phyloP scores from a whole-genome alignment of 768 basidiomycete genomes.

The Nevesoporus exiguus region DNA sequence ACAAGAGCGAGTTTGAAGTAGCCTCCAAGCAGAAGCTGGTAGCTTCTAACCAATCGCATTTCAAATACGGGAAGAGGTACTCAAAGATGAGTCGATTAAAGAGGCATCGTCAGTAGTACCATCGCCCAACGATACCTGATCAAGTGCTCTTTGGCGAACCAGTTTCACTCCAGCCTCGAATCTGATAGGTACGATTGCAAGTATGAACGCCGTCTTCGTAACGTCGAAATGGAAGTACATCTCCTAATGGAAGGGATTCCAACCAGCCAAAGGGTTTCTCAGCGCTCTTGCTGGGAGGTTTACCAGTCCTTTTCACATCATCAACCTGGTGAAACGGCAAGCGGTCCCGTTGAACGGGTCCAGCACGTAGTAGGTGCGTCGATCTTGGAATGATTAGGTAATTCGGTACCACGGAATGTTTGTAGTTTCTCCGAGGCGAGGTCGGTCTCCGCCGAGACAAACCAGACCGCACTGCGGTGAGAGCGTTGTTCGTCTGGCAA shows the following conservation, averaged over 20 bases:
- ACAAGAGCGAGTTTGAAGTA: not conserved
- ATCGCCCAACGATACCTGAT: not conserved
- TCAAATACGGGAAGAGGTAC: not conserved
- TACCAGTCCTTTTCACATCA: constrained; percentile 9
- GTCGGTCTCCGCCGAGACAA: constrained; percentile 18
- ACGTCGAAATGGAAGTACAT: constrained; percentile 13
- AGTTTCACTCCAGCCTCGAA: too few species aligned
- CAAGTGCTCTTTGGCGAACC: too few species aligned
- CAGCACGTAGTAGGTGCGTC: constrained; percentile 4
- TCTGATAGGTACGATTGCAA: too few species aligned
- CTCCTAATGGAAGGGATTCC: not conserved
- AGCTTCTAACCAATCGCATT: not conserved
- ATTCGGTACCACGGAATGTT: constrained; percentile 14
- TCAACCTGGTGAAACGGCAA: constrained; percentile 1
- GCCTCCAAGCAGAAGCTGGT: not conserved
- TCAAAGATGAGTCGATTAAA: not conserved
- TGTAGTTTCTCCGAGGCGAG: constrained; percentile 2
- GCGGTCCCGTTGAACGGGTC: not conserved
- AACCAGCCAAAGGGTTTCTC: not conserved
- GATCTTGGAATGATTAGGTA: constrained; percentile 23
- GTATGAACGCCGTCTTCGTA: constrained; percentile 20
- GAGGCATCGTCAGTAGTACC: not conserved
- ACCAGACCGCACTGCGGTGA: constrained; percentile 6
- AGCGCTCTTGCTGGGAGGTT: too few species aligned
- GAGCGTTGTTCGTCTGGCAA: not conserved